Conservation (phyloP, 2,329 filamentous ascomycete species). For the Lizonia empirigonia region DNA sequence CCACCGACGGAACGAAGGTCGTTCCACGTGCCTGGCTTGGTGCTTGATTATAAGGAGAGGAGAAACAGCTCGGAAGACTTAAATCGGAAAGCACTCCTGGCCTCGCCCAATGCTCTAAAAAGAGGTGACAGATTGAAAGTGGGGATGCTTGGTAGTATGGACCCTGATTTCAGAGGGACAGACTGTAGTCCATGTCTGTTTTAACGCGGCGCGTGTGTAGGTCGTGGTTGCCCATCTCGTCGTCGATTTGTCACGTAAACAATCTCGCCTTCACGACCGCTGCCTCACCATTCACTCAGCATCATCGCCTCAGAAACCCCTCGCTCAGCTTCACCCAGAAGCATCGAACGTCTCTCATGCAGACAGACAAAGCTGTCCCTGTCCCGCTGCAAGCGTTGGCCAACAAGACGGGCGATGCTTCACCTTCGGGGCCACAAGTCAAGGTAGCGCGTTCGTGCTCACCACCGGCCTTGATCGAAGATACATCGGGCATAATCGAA, state of each 20-base stretch:
- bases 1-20: too few relatives aligned
- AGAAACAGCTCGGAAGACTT: too few relatives aligned
- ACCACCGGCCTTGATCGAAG: constrained; percentile 8
- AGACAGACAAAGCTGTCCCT: not conserved
- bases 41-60: too few relatives aligned
- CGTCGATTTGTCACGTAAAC: constrained; percentile 1
- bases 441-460: constrained; percentile 3
- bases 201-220: not conserved
- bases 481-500: not conserved
- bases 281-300: not conserved
- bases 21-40: too few relatives aligned
- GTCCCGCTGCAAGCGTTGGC: not conserved
- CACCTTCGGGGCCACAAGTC: not conserved
- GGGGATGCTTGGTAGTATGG: too few relatives aligned
- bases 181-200: too few relatives aligned
- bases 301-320: not conserved
- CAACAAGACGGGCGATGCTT: not conserved
- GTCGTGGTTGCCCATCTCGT: not conserved
- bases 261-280: not conserved
- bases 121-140: too few relatives aligned
- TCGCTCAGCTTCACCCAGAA: not conserved
- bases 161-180: too few relatives aligned
- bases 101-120: too few relatives aligned
- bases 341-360: not conserved
- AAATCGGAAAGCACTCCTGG: too few relatives aligned